These are phyloP conservation scores for Microdochium trichocladiopsis DNA, from an alignment of 2,329 filamentous ascomycete species.

Conservation along the genomic window DNA sequence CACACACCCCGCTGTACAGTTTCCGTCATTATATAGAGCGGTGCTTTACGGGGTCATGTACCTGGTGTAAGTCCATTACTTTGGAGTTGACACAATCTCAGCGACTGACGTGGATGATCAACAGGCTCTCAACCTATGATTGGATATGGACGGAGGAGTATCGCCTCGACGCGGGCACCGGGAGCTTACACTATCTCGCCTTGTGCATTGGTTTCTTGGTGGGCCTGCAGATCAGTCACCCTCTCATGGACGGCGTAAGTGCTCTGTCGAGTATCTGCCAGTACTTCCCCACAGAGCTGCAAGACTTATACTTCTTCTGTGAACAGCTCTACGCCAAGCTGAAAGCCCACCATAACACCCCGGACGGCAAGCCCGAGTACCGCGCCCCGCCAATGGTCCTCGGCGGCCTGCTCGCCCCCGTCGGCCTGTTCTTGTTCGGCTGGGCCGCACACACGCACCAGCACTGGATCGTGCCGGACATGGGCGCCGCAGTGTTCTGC, in stretches of 20 bases:
- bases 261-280: no score
- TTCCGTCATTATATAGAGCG: constrained; percentile 34
- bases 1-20: constrained; percentile 35
- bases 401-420: constrained; percentile 31
- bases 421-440: constrained; percentile 42
- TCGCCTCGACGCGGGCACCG: constrained; percentile 27
- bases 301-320: no score
- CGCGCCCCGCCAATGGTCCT: constrained; percentile 14
- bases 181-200: constrained; percentile 37
- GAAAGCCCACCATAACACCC: constrained; percentile 1
- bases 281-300: no score
- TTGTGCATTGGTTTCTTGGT: constrained; percentile 32
- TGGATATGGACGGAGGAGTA: constrained; percentile 32
- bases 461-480: constrained; percentile 49
- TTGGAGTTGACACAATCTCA: neutral
- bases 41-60: constrained; percentile 40
- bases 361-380: constrained; percentile 7
- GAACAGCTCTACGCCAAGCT: constrained; percentile 4
- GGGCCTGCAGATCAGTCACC: constrained; percentile 19
- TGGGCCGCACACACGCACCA: constrained; percentile 30
- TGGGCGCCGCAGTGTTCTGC: constrained; percentile 40
- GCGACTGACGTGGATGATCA: neutral
- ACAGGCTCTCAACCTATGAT: constrained; percentile 29
- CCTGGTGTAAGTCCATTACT: constrained; percentile 29
- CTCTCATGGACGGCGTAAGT: constrained; percentile 19